Base-by-base conservation (phyloP, 495 filamentous ascomycete species). In the Schizothecium vesticola region DNA sequence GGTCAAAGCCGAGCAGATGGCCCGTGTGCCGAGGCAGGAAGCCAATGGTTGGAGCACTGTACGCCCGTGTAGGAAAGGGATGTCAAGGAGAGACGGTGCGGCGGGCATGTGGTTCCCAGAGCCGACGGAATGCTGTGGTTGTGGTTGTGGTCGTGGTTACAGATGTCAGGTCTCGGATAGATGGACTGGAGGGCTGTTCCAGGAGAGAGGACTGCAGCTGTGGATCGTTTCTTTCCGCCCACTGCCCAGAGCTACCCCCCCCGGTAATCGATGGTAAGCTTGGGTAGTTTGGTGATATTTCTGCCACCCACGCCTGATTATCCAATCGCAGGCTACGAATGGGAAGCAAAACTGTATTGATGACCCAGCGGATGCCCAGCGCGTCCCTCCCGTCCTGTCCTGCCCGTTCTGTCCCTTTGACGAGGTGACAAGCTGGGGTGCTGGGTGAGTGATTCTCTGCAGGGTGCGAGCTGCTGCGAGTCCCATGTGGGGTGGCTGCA, bases 401-500 rank as follows among this genome's bases (percentile, higher is more conserved):
- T n/a, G 25, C 13, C 59, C 25, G 13, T 61, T n/a, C 19, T 51
- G 43, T 51, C 19, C 43, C 31, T 13, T 33, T 13, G 31, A 12
- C 31, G 12, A 6, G 26, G n/a, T n/a, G n/a, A n/a, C n/a, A 31
- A 13, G 31, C 31, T 33, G 31, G 28, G 28, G 28, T 29, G 28
- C 28, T 29, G 28, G 26, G 28, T 29, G 31, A 33, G 10, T 33
- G 31, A 33, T 33, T 33, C 31, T 33, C 24, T 61, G 69, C 56
- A 63, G 60, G 60, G 70, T 63, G 56, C 36, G 36, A 65, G 59
- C 21, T 61, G 33, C 33, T 43, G 33, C 33, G 33, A 43, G 33
- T 13, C 33, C 33, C 33, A 43, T 13, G 33, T 16, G 72, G 69
- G 65, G 73, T 74, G 75, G 80, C 71, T 77, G 73, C 75, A 71